Evolutionary conservation across 2,329 filamentous ascomycete genomes (phyloP).

Genomic region (Fusarium nisikadoi): DNA sequence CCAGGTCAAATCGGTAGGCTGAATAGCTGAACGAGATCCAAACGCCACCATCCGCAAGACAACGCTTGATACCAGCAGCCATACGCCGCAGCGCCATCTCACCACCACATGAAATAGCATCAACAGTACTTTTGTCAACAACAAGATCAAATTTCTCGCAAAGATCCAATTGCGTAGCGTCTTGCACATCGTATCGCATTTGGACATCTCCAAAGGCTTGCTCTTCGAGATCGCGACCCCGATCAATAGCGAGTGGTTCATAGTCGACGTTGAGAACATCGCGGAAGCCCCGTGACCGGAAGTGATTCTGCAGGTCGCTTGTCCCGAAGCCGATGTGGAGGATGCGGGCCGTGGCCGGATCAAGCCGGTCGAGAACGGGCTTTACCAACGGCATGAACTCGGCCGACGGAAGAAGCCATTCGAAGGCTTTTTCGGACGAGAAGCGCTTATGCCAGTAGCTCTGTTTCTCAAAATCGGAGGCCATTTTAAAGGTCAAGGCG

Average conservation of each 20-base stretch:
- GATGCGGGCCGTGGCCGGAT: constrained; percentile 46
- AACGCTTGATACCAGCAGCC: constrained; percentile 50
- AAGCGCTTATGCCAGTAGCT: constrained; percentile 63
- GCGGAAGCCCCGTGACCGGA: constrained; percentile 55
- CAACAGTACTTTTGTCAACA: constrained; percentile 62
- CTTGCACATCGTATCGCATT: constrained; percentile 57
- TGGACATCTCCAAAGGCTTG: constrained; percentile 56
- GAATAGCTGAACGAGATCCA: constrained; percentile 64
- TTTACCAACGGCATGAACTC: constrained; percentile 54
- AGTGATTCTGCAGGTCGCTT: constrained; percentile 60
- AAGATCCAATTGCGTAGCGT: constrained; percentile 54
- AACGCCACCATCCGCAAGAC: constrained; percentile 50
- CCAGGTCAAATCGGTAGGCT: constrained; percentile 52
- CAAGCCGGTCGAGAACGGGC: constrained; percentile 50
- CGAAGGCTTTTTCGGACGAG: constrained; percentile 56
- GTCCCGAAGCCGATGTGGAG: constrained; percentile 62
- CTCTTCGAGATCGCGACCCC: constrained; percentile 55
- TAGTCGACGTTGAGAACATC: constrained; percentile 62
- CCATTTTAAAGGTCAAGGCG: constrained; percentile 37
- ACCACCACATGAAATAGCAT: constrained; percentile 60
- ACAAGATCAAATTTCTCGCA: constrained; percentile 53
- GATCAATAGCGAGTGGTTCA: constrained; percentile 58
- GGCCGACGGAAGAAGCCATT: constrained; percentile 58
- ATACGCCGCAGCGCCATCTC: constrained; percentile 52
- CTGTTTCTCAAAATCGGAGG: constrained; percentile 59